Evolutionary conservation across 2,329 filamentous ascomycete genomes (phyloP), one percentile per base, ranked within the genome.

Genomic region (Aureobasidium subglaciale): DNA sequence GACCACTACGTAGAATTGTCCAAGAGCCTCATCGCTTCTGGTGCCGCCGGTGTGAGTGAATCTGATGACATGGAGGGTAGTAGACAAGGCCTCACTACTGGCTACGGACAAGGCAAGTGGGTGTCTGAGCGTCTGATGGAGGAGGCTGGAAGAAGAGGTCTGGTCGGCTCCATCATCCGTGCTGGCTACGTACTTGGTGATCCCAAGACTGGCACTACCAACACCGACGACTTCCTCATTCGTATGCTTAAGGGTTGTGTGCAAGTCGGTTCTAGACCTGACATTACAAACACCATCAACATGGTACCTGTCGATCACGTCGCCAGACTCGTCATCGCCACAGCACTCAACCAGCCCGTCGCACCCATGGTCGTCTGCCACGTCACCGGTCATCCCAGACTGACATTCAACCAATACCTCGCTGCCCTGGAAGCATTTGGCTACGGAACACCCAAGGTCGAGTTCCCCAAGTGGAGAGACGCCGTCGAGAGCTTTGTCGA

Each of bases 41-140:
- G 87, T 9, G 82, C 81, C 7, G 76, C 75, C 18, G 82, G 82
- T 11, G 79, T 96, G 15, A 75, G 78, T 18, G 92, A 96, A 69
- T 78, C 77, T 0, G 91, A 96, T 67, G 84, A 92, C 61, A 77
- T 96, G 59, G 75, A 82, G 62, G 89, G 90, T 53, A 91, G 88
- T 64, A 79, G 83, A 35, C 83, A 76, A 52, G 88, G 88, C 29
- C 82, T 96, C 1, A 84, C 83, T 35, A 96, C 88, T 1, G 91
- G 92, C 5, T 96, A 96, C 64, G 91, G 92, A 2, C 91, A 96
- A 70, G 84, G 82, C 61, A 96, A 97, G 73, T 96, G 90, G 90
- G 87, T 82, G 5, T 79, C 81, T 3, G 83, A 86, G 66, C 81
- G 80, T 61, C 77, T 96, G 45, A 81, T 90, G 20, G 81, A 88